Evolutionary conservation across 2,329 filamentous ascomycete species (phyloP).

Genomic region (Tolypocladium amazonense): DNA sequence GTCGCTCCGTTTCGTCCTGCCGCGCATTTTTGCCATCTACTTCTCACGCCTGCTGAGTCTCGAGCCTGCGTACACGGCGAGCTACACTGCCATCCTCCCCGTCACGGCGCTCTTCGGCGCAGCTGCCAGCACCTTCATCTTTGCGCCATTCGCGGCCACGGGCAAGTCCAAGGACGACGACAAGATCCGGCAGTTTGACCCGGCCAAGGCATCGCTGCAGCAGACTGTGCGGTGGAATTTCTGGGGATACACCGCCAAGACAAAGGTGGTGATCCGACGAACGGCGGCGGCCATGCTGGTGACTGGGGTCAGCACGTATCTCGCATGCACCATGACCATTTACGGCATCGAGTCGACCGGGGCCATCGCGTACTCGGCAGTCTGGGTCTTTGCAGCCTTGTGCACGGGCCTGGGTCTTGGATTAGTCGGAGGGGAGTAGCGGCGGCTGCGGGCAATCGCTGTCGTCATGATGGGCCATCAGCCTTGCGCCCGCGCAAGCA

Average conservation of each 20-base stretch:
- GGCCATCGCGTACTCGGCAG: conserved; percentile 58
- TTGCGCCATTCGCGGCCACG: conserved; percentile 53
- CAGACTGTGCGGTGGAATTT: conserved; percentile 66
- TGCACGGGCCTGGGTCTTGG: conserved; percentile 47
- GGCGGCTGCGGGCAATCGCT: neutral
- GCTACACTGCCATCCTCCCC: conserved; percentile 50
- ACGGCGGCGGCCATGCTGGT: conserved; percentile 49
- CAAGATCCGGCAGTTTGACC: conserved; percentile 46
- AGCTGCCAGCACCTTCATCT: conserved; percentile 67
- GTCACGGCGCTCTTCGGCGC: conserved; percentile 50
- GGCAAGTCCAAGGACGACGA: conserved; percentile 38
- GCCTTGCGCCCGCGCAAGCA: neutral
- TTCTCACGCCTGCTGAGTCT: conserved; percentile 65
- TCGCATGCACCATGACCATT: conserved; percentile 57
- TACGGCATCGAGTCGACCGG: conserved; percentile 60
- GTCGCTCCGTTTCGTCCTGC: conserved; percentile 60
- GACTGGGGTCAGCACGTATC: conserved; percentile 47
- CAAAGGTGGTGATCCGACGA: conserved; percentile 53
- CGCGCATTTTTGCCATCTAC: conserved; percentile 59
- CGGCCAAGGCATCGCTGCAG: conserved; percentile 50
- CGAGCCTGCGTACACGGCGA: conserved; percentile 53
- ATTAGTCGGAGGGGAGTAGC: conserved; percentile 34
- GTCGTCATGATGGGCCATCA: neutral
- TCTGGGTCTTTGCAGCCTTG: conserved; percentile 61
- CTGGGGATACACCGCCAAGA: conserved; percentile 55